These are phyloP conservation scores for Coemansia brasiliensis DNA, from an alignment of 192 early-diverging fungal species.

Conservation along the genomic window DNA sequence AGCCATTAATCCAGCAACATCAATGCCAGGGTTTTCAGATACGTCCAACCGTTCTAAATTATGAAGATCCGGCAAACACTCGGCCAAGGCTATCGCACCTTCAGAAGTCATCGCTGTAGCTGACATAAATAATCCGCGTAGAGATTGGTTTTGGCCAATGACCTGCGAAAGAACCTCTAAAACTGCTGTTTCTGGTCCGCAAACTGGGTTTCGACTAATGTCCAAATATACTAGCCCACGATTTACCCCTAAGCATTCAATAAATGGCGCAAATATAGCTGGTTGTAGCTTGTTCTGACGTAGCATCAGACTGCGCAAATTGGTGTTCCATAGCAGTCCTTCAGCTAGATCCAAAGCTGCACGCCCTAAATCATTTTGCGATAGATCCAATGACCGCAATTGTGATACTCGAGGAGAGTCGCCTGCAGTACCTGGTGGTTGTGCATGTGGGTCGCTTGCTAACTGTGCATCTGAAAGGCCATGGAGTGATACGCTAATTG, in stretches of 20 bases:
- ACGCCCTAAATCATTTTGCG: slow-evolving; percentile 53
- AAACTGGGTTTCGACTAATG: slow-evolving; percentile 59
- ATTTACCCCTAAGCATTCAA: slow-evolving; percentile 57
- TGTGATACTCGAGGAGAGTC: slow-evolving; percentile 47
- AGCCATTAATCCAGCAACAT: slow-evolving; percentile 79
- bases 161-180: slow-evolving; percentile 50
- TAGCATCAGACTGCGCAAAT: slow-evolving; percentile 43
- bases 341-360: slow-evolving; percentile 48
- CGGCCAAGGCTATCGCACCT: slow-evolving; percentile 79
- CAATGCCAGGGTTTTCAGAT: slow-evolving; percentile 71
- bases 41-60: slow-evolving; percentile 71
- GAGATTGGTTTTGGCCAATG: slow-evolving; percentile 61
- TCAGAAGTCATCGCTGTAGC: slow-evolving; percentile 66
- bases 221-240: slow-evolving; percentile 55
- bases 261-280: slow-evolving; percentile 40
- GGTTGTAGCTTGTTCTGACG: slow-evolving; percentile 58
- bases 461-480: slow-evolving; percentile 47
- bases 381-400: slow-evolving; percentile 49
- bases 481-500: slow-evolving; percentile 50
- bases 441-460: slow-evolving; percentile 15
- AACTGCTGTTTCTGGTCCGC: slow-evolving; percentile 34
- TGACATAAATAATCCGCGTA: slow-evolving; percentile 65
- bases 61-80: slow-evolving; percentile 75
- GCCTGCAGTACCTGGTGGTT: slow-evolving; percentile 4
- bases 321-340: slow-evolving; percentile 52